Base-by-base conservation (phyloP, 306 rosid species). In the Castanopsis chinensis region DNA sequence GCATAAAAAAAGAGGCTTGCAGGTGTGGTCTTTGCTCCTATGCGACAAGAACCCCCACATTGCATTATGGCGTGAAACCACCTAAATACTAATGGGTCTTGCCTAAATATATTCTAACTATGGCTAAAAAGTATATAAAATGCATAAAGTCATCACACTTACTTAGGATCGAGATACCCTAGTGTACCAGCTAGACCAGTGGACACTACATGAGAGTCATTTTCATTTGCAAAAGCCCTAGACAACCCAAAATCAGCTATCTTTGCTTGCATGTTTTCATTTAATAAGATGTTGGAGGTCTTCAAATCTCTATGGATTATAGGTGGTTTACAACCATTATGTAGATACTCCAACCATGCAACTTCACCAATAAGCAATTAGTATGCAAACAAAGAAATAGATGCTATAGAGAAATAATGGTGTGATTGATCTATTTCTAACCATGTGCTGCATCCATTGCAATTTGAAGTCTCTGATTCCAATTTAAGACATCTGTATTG, bases 221-320 rank as follows among this genome's bases (percentile, higher is more conserved):
- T 53, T 13, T 83, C 83, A 3, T 51, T 58, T 1, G 32, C 28
- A 33, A 86, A 85, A 76, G 51, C 59, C 80, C 83, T 89, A 23
- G 86, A 84, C 1, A 89, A 53, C 2, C 96, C 90, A 58, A 91
- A 91, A 74, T 89, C 87, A 45, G 83, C 76, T 3, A 87, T 80
- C 76, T 87, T 87, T 19, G 89, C 89, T 49, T 76, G 86, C 74
- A 84, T 57, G 3, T 69, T 56, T 0, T 75, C 81, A 21, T 79
- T 81, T 14, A 91, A 37, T 77, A 91, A 69, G 45, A 91, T 91
- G 80, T 91, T 89, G 11, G 95, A n/a, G 19, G 89, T 33, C 56
- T 87, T 91, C 72, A 91, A 73, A 77, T 89, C 88, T 82, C 89
- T 91, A 23, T 91, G 90, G 4, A 89, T 2, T 27, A 85, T 52